Base-by-base conservation (phyloP, 805 yeast species). In the Metschnikowia cubensis region DNA sequence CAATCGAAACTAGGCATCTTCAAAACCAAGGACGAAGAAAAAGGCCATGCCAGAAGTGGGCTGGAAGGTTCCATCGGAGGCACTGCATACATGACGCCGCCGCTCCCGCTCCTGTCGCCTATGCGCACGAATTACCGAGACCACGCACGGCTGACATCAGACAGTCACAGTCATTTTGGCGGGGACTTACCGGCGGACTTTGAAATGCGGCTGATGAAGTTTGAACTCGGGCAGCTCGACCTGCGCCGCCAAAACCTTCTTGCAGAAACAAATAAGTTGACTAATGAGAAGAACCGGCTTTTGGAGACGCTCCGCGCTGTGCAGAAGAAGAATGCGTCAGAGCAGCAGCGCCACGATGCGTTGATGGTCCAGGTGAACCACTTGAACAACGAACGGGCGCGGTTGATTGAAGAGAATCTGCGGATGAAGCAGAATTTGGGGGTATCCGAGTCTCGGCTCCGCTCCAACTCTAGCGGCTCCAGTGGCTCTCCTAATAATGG, bases 291-390 rank as follows among this genome's bases (percentile, higher is more conserved):
- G 48, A 36, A 35, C 25, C 56, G 53, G 40, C 64, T 50, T 69
- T 69, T 53, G 49, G 77, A 53, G 59, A 45, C 68, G 21, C 54
- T 79, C 47, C 68, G 75, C 46, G 60, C 67, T n/a, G 48, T 79
- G 50, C 76, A 72, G 46, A 57, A 64, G 35, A 77, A 74, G 52
- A 57, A 83, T 11, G 61, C 66, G 14, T 65, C 64, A 37, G 73
- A 77, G 52, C 71, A 73, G 35, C 61, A 71, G 1, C 67, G 72
- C 1, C 81, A 77, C 54, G 71, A 75, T 2, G 63, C 64, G 5
- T 55, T 84, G 34, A 50, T 69, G 18, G 70, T 68, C 39, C 89
- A 85, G 36, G 73, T 86, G 13, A 76, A 73, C 43, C 75, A 69
- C 17, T 68, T 89, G 53, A 74, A 68, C 31, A 52, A 58, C 0